A percentile compares a stretch with the other conserved stretches of the same genome.
Evolutionary conservation across 2,329 filamentous ascomycete genomes (phyloP).

Genomic region (Colletotrichum plurivorum): DNA sequence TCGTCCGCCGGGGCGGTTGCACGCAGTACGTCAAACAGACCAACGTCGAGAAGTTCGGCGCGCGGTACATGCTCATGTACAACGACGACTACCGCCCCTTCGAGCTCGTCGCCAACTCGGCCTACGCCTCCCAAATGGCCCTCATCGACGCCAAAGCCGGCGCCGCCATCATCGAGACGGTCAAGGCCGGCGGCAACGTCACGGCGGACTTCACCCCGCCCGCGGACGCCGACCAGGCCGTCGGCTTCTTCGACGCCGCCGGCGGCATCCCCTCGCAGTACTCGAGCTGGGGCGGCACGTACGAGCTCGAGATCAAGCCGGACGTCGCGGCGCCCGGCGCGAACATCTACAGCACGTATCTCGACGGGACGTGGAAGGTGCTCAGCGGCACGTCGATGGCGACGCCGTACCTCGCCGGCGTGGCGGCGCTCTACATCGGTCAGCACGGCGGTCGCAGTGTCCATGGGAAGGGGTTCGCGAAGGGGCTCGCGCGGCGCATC

Average conservation of each 20-base stretch:
- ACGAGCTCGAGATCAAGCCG: conserved; percentile 59
- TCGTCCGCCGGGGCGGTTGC: conserved; percentile 53
- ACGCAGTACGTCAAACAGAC: conserved; percentile 45
- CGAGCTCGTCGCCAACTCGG: conserved; percentile 31
- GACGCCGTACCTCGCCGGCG: conserved; percentile 60
- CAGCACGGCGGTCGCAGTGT: conserved; percentile 50
- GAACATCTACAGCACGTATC: conserved; percentile 61
- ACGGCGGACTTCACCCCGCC: conserved; percentile 36
- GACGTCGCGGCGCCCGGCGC: conserved; percentile 60
- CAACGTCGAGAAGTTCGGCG: conserved; percentile 46
- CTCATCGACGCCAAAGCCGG: conserved; percentile 45
- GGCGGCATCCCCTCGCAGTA: conserved; percentile 56
- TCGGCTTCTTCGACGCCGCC: conserved; percentile 42
- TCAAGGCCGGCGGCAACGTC: conserved; percentile 41
- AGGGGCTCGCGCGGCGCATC: conserved; percentile 49
- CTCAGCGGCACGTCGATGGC: conserved; percentile 66
- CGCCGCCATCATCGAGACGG: conserved; percentile 45
- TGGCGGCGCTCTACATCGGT: conserved; percentile 56
- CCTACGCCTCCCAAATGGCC: conserved; percentile 40
- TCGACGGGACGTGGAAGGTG: conserved; percentile 51
- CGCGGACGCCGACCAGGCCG: conserved; percentile 25
- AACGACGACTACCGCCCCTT: conserved; percentile 41
- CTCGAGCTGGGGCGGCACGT: conserved; percentile 59
- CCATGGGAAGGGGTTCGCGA: conserved; percentile 49
- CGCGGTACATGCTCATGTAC: conserved; percentile 48